Conservation (phyloP, 345 rosid genomes). For the Pugionium cornutum region DNA sequence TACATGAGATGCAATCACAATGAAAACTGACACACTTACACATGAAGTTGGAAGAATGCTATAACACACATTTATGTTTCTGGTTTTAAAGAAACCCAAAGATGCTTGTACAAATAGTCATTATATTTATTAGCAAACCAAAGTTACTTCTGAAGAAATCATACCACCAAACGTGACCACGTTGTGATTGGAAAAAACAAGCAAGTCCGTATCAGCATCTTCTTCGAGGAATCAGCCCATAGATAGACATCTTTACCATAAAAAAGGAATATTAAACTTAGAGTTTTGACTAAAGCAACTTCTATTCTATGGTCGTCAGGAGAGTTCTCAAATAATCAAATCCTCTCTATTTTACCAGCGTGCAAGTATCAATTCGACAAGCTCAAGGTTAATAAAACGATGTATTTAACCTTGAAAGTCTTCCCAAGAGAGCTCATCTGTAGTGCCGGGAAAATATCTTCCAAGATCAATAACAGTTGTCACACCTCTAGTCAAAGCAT, state of each 20-base stretch:
- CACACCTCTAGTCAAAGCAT: slow-evolving; percentile 80
- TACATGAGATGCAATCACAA: not conserved
- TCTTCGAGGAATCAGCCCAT: slow-evolving; percentile 76
- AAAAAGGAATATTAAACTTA: slow-evolving; percentile 2
- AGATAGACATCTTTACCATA: slow-evolving; percentile 67
- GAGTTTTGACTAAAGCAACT: not conserved
- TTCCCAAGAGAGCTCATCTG: slow-evolving; percentile 68
- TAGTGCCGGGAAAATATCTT: slow-evolving; percentile 75
- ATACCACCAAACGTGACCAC: slow-evolving; percentile 69
- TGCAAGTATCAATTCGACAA: slow-evolving; percentile 13
- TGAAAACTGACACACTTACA: not conserved
- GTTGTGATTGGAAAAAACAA: slow-evolving; percentile 83
- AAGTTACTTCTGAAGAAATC: slow-evolving; percentile 32
- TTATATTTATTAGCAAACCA: not conserved
- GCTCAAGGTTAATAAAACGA: not conserved
- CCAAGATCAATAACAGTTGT: slow-evolving; percentile 87
- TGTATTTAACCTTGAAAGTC: slow-evolving; percentile 71
- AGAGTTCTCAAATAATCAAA: not conserved
- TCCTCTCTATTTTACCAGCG: not conserved
- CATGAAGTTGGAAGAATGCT: not conserved
- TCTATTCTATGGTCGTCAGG: not conserved
- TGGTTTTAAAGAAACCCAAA: not conserved
- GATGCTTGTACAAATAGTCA: not conserved
- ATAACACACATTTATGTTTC: not conserved
- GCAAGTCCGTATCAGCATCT: slow-evolving; percentile 81